Conservation (phyloP, 164 flowering plant species). For the Magnolia officinalis region DNA sequence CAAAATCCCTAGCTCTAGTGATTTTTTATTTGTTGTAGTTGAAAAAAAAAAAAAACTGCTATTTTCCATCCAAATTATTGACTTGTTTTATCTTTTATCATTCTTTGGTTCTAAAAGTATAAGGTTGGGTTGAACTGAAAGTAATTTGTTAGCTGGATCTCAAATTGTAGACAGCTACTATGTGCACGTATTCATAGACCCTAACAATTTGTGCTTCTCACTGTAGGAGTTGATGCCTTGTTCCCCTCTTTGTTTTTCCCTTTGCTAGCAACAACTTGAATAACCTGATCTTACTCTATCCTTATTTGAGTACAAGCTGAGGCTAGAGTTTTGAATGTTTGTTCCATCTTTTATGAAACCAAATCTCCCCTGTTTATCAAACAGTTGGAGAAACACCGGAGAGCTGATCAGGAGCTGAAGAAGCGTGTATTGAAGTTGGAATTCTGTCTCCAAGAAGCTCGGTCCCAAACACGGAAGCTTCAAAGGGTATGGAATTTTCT, state of each 20-base stretch:
- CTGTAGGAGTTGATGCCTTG: no score
- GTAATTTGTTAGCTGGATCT: no score
- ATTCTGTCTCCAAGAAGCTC: conserved; percentile 90
- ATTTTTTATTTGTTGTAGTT: no score
- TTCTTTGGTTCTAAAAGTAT: no score
- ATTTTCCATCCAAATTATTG: no score
- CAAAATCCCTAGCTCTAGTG: no score
- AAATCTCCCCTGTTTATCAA: not conserved
- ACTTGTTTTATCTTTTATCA: no score
- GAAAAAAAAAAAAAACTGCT: no score
- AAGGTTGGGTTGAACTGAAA: no score
- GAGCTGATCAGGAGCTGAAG: conserved; percentile 87
- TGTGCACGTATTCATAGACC: no score
- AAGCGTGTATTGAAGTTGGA: conserved; percentile 87
- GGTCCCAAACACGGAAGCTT: conserved; percentile 86
- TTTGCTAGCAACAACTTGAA: not conserved
- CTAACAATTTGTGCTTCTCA: no score
- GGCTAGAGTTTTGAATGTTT: not conserved
- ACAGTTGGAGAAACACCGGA: conserved; percentile 83
- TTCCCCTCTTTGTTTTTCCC: not conserved
- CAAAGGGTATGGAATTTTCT: conserved; percentile 57
- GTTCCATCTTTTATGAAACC: not conserved
- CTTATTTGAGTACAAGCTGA: not conserved
- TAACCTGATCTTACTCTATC: not conserved
- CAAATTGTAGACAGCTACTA: no score